Percentiles rank a stretch among this genome's conserved stretches.
phyloP scores from a whole-genome alignment of 1,284 basidiomycete genomes.

The Pascua guehoae region DNA sequence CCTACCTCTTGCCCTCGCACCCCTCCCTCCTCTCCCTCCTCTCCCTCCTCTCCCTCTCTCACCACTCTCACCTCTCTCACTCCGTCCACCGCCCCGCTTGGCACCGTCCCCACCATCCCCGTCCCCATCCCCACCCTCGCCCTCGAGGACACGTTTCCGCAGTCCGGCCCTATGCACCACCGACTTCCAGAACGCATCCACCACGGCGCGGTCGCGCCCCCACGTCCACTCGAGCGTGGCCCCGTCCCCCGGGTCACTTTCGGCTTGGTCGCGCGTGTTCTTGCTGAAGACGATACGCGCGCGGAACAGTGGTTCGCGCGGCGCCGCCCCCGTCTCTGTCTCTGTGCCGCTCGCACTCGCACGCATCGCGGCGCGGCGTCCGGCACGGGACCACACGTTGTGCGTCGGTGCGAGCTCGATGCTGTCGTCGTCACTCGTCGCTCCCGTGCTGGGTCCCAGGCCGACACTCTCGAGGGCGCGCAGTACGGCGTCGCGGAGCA shows the following conservation, averaged over 20 bases:
- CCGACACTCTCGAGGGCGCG: constrained; percentile 13
- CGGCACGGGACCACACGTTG: constrained; percentile 73
- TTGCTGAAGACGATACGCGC: constrained; percentile 17
- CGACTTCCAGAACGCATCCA: constrained; percentile 68
- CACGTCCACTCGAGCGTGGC: constrained; percentile 62
- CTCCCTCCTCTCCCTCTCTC: too few relatives aligned
- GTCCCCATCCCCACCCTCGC: background rate
- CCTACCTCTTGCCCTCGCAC: too few relatives aligned
- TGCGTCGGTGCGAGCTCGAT: constrained; percentile 52
- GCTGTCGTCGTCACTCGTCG: background rate
- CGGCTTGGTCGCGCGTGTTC: too few relatives aligned
- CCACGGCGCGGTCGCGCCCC: constrained; percentile 59
- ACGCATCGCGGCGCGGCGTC: constrained; percentile 49
- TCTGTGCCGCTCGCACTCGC: constrained; percentile 46
- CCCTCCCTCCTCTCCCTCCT: too few relatives aligned
- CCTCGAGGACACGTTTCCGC: constrained; percentile 13
- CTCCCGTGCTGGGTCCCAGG: background rate
- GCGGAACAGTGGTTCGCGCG: constrained; percentile 30
- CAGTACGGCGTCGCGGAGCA: constrained; percentile 26
- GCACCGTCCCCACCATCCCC: too few relatives aligned
- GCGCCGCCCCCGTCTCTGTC: background rate
- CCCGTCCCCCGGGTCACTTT: constrained; percentile 3
- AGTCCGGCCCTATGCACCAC: constrained; percentile 51
- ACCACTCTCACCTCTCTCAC: too few relatives aligned
- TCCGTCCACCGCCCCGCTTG: too few relatives aligned